These are phyloP conservation scores for Eucalyptus albens DNA, from an alignment of 345 rosid genomes.

Conservation along the genomic window DNA sequence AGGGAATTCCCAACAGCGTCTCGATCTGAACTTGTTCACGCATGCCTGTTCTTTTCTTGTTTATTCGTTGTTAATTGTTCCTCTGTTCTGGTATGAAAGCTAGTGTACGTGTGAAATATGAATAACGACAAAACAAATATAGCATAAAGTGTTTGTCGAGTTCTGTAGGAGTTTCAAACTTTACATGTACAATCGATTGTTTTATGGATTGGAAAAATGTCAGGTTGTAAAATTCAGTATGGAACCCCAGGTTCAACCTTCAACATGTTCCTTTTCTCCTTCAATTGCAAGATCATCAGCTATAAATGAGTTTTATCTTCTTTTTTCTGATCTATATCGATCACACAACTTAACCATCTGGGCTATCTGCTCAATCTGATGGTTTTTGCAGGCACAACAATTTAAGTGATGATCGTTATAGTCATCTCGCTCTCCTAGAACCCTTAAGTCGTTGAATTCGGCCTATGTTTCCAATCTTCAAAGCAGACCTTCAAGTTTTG, in stretches of 20 bases:
- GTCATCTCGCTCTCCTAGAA: not conserved
- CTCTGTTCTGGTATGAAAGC: not conserved
- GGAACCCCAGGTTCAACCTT: not conserved
- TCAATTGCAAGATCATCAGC: not conserved
- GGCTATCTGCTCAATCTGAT: not conserved
- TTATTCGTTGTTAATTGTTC: not conserved
- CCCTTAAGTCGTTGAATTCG: not conserved
- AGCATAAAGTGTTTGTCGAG: not conserved
- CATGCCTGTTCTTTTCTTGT: not conserved
- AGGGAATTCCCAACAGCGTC: conserved; percentile 9
- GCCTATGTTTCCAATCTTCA: not conserved
- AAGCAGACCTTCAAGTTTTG: not conserved
- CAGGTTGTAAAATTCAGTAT: not conserved
- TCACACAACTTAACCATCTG: not conserved
- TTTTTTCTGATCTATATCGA: not conserved
- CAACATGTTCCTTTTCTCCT: not conserved
- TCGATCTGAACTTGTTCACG: not conserved
- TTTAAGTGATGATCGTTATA: not conserved
- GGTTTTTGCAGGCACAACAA: not conserved
- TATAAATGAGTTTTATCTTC: not conserved
- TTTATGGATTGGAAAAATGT: not conserved
- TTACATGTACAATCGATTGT: not conserved
- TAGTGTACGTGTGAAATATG: not conserved
- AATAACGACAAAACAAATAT: not conserved
- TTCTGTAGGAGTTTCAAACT: not conserved